Percentiles rank a stretch among this genome's conserved stretches.
Evolutionary conservation across 2,329 filamentous ascomycete genomes (phyloP).

Genomic region (Neofusicoccum parvum): DNA sequence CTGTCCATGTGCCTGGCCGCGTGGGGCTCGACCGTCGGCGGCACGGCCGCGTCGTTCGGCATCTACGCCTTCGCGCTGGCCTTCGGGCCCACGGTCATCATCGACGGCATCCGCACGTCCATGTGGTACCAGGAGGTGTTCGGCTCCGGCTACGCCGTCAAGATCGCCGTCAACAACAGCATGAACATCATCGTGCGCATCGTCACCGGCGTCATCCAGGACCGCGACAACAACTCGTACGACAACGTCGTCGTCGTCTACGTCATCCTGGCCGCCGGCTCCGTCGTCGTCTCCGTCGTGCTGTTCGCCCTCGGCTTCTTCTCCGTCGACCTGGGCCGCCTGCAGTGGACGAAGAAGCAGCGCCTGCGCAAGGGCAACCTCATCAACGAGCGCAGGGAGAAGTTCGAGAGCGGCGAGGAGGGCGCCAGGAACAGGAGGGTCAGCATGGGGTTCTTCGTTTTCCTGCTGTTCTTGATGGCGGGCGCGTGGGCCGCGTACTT

Average conservation of each 20-base stretch:
- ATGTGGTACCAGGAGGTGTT: constrained; percentile 64
- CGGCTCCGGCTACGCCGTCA: constrained; percentile 61
- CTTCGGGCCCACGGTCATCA: constrained; percentile 61
- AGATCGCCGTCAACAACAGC: constrained; percentile 64
- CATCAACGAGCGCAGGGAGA: constrained; percentile 47
- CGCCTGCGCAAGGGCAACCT: constrained; percentile 49
- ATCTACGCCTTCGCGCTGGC: constrained; percentile 60
- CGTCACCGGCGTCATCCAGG: constrained; percentile 61
- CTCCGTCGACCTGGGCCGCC: constrained; percentile 47
- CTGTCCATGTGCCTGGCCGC: constrained; percentile 58
- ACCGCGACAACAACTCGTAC: constrained; percentile 59
- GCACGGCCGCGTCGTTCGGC: constrained; percentile 62
- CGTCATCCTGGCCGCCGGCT: constrained; percentile 54
- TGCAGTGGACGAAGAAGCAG: constrained; percentile 63
- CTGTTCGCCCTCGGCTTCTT: constrained; percentile 45
- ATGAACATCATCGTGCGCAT: constrained; percentile 65
- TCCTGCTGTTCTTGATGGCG: constrained; percentile 50
- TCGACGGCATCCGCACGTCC: constrained; percentile 62
- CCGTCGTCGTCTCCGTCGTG: constrained; percentile 48
- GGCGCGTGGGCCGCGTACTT: constrained; percentile 61
- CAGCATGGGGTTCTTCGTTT: constrained; percentile 46
- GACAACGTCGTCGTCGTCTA: constrained; percentile 59
- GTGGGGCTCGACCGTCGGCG: constrained; percentile 52
- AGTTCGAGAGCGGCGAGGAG: constrained; percentile 40
- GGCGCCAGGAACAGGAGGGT: constrained; percentile 43